Evolutionary conservation across 805 yeast genomes (phyloP), one percentile per base, ranked within the genome.

Genomic region (Wickerhamiella qilinensis): DNA sequence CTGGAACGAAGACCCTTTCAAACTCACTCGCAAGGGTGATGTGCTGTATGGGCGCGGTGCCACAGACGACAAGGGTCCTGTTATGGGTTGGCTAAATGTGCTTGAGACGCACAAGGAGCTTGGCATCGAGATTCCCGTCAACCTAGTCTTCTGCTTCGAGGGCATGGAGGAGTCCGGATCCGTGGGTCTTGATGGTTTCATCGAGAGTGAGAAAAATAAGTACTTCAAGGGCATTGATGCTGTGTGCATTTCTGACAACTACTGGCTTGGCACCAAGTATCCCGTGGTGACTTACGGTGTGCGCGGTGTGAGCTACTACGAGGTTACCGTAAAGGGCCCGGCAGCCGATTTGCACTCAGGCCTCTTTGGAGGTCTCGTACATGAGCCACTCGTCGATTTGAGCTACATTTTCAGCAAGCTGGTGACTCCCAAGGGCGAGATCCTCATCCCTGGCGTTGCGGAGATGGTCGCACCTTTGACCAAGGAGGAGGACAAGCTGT

Each of bases 91-190:
- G 99, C 70, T 91, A 57, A 88, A 91, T 57, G 78, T 77, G 30
- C 68, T 91, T 32, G 80, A 86, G 63, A 96, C 98, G 14, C 96
- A 91, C 63, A 75, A 69, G 41, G 80, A 75, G 49, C 70, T 83
- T 41, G 85, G 83, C 17, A 54, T 82, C 53, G 95, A 86, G 46
- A 68, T 91, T 42, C 99, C 99, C 16, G 96, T 91, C 45, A 91
- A 91, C 64, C 62, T 91, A 51, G 71, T 85, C 36, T 78, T 81
- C 57, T 84, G 95, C 61, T 91, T 91, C 53, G 99, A 91, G 64
- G 97, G 98, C 44, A 91, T 91, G 99, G 99, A 91, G 64, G 99
- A 91, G 64, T 76, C 86, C 46, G 99, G 99, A 19, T 84, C 95
- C 25, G 61, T 83, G 37, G 97, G 97, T 27, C 70, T 91, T 47